These are phyloP conservation scores for Nyssa sinensis DNA, from an alignment of 148 eudicot species.

Conservation along the genomic window DNA sequence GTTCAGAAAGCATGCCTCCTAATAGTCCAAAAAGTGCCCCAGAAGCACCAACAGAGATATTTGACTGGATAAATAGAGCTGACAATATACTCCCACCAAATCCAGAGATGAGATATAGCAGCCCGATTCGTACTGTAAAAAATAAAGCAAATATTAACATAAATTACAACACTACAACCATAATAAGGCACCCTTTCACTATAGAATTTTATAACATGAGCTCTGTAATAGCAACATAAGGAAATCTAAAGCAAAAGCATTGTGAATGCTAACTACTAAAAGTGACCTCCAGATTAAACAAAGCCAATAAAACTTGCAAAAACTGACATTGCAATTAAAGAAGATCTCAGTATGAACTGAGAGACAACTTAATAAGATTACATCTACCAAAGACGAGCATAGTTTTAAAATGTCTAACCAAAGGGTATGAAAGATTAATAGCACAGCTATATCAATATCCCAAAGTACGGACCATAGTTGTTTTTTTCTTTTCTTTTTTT, in stretches of 20 bases:
- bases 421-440: neutral
- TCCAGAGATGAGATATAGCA: conserved; percentile 77
- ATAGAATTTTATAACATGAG: too few species aligned
- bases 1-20: conserved; percentile 94
- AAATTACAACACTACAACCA: neutral
- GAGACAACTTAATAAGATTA: neutral
- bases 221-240: neutral
- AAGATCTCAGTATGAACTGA: too few species aligned
- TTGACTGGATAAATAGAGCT: conserved; percentile 69
- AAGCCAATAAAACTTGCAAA: neutral
- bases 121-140: conserved; percentile 67
- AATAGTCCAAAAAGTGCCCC: conserved; percentile 91
- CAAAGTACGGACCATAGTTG: neutral
- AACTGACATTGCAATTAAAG: neutral
- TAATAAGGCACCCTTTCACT: too few species aligned
- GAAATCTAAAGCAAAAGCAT: neutral
- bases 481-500: too few species aligned
- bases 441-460: neutral
- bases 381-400: neutral
- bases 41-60: conserved; percentile 90
- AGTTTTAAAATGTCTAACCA: neutral
- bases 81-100: conserved; percentile 83
- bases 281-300: neutral
- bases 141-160: neutral
- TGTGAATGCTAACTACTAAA: neutral